Percentiles rank a stretch among this genome's conserved stretches.
Evolutionary conservation across 1,284 basidiomycete species (phyloP).

Genomic region (Boletellus deceptivus): DNA sequence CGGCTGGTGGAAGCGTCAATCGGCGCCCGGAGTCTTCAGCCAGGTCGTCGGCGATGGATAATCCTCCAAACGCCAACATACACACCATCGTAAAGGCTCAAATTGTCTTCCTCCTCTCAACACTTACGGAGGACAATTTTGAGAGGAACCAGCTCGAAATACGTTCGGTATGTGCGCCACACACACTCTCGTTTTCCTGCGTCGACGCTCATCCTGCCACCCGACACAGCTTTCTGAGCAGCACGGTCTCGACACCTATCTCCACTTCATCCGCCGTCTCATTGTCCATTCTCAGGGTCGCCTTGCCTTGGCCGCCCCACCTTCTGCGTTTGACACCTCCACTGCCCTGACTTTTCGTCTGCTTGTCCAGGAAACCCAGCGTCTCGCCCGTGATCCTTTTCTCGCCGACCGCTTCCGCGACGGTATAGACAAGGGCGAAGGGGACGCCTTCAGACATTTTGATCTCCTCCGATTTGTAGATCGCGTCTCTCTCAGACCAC

Average conservation of each 20-base stretch:
- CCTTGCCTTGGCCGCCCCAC: conserved; percentile 52
- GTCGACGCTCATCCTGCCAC: conserved; percentile 19
- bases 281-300: conserved; percentile 81
- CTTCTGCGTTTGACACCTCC: conserved; percentile 65
- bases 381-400: conserved; percentile 82
- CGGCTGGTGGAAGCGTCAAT: conserved; percentile 65
- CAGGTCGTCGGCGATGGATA: conserved; percentile 47
- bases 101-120: conserved; percentile 92
- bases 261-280: conserved; percentile 92
- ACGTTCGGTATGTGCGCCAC: conserved; percentile 60
- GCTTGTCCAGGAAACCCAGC: conserved; percentile 82
- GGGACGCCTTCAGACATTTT: conserved; percentile 75
- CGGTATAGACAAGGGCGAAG: conserved; percentile 81
- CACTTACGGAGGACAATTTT: conserved; percentile 92
- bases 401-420: conserved; percentile 84
- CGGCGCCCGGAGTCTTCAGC: conserved; percentile 76
- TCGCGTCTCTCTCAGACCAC: conserved; percentile 71
- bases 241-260: conserved; percentile 92
- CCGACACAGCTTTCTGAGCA: conserved; percentile 82
- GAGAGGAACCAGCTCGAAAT: conserved; percentile 90
- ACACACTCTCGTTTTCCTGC: neutral
- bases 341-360: conserved; percentile 76
- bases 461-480: conserved; percentile 78
- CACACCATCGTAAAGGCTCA: conserved; percentile 84
- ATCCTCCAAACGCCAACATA: conserved; percentile 51